Conservation (phyloP, 768 basidiomycete species). For the Gloeophyllum trabeum region DNA sequence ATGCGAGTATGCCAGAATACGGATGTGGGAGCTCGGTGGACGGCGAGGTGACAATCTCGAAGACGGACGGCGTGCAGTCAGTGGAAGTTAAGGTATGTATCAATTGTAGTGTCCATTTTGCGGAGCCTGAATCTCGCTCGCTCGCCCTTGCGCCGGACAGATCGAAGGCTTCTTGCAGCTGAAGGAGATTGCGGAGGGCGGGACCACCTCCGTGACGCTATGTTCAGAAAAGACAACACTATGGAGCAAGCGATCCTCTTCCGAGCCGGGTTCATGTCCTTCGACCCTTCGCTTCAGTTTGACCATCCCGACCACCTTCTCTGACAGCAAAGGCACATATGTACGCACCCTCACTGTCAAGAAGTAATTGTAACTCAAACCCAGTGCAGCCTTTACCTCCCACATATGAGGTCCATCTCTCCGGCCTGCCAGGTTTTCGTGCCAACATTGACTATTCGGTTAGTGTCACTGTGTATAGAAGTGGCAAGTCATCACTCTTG, state of each 20-base stretch:
- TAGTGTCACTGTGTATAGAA: conserved; percentile 37
- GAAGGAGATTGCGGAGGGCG: conserved; percentile 60
- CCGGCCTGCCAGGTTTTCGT: conserved; percentile 62
- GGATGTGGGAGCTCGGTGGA: conserved; percentile 6
- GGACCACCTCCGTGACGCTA: conserved; percentile 37
- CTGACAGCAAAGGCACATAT: conserved; percentile 42
- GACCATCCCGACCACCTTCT: conserved; percentile 46
- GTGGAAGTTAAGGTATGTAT: conserved; percentile 8
- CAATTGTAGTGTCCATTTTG: neutral
- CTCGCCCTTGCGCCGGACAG: conserved; percentile 18
- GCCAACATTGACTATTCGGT: conserved; percentile 57
- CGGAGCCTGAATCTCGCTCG: neutral
- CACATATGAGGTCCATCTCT: conserved; percentile 53
- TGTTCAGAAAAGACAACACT: conserved; percentile 41
- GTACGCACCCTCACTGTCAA: conserved; percentile 23
- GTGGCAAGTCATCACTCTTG: no score
- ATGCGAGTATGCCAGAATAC: conserved; percentile 5
- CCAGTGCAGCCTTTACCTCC: conserved; percentile 52
- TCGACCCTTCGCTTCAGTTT: conserved; percentile 39
- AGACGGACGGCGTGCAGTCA: conserved; percentile 6
- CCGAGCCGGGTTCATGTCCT: no score
- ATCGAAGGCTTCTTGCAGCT: conserved; percentile 49
- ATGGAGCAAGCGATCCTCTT: conserved; percentile 39
- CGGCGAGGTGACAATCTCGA: conserved; percentile 4
- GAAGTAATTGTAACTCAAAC: conserved; percentile 3